Evolutionary conservation across 202 grass and related monocot genomes (phyloP).

Genomic region (Bolboschoenoplectus hybrid): DNA sequence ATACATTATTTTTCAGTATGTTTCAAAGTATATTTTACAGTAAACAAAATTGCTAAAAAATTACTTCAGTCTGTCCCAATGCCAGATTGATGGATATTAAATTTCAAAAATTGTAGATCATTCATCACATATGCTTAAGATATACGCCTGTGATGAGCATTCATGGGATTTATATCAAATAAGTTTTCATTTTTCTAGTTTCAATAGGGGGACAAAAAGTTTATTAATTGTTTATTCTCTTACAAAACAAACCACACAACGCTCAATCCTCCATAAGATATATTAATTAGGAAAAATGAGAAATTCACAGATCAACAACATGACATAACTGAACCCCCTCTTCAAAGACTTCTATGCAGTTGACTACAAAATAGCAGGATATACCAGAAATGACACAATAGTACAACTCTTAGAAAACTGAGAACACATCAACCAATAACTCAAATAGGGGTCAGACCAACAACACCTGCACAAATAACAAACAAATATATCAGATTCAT

Average conservation of each 20-base stretch:
- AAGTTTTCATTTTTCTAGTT: not conserved
- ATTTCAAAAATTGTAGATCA: not conserved
- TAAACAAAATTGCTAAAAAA: not conserved
- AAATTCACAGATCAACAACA: conserved; percentile 18
- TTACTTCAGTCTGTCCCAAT: not conserved
- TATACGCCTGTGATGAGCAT: not conserved
- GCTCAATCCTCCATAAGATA: conserved; percentile 1
- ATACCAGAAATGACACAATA: not conserved
- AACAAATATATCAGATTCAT: conserved; percentile 6
- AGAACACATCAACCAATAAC: not conserved
- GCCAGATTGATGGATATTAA: conserved; percentile 8
- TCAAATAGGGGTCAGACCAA: conserved; percentile 73
- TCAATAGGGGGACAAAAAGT: not conserved
- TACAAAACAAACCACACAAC: conserved; percentile 4
- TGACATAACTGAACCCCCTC: not conserved
- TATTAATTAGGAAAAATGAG: conserved; percentile 20
- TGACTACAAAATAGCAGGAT: conserved; percentile 27
- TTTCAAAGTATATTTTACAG: not conserved
- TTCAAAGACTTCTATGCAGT: conserved; percentile 22
- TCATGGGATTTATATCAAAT: not conserved
- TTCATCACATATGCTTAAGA: not conserved
- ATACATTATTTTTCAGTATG: not conserved
- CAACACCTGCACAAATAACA: conserved; percentile 60
- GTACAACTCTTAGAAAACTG: conserved; percentile 15
- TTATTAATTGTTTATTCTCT: not conserved